Evolutionary conservation across 306 rosid species (phyloP).

Genomic region (Cicer pinnatifidum): DNA sequence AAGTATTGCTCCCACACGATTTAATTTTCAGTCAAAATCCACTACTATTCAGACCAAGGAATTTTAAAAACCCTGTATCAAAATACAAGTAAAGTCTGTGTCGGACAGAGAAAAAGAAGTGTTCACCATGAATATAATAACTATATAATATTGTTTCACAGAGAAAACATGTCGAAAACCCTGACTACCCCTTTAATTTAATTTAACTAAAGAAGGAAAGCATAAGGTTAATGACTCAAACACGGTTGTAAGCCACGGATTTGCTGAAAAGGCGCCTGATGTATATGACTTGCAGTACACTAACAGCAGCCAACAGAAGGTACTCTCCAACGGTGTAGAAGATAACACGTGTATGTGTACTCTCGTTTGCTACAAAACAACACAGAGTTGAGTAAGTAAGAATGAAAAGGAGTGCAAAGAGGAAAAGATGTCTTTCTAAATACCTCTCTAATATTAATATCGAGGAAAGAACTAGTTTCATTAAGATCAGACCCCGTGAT

Average conservation of each 20-base stretch:
- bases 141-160: constrained; percentile 39
- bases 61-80: constrained; percentile 29
- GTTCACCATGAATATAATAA: constrained; percentile 20
- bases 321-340: constrained; percentile 83
- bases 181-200: constrained; percentile 44
- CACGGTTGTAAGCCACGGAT: constrained; percentile 89
- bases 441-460: neutral
- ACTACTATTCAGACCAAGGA: constrained; percentile 26
- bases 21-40: constrained; percentile 24
- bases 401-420: neutral
- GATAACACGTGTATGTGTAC: constrained; percentile 85
- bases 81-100: constrained; percentile 1
- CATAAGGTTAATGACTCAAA: constrained; percentile 54
- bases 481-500: too few relatives aligned
- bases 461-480: too few relatives aligned
- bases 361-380: constrained; percentile 76
- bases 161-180: constrained; percentile 35
- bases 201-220: constrained; percentile 42
- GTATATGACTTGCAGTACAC: constrained; percentile 76
- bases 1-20: constrained; percentile 1
- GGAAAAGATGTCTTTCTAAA: neutral
- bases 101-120: constrained; percentile 41
- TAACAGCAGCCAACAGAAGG: constrained; percentile 70
- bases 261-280: constrained; percentile 96
- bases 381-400: neutral